These are phyloP conservation scores for Pyronema domesticum DNA, from an alignment of 495 filamentous ascomycete genomes.

Conservation along the genomic window DNA sequence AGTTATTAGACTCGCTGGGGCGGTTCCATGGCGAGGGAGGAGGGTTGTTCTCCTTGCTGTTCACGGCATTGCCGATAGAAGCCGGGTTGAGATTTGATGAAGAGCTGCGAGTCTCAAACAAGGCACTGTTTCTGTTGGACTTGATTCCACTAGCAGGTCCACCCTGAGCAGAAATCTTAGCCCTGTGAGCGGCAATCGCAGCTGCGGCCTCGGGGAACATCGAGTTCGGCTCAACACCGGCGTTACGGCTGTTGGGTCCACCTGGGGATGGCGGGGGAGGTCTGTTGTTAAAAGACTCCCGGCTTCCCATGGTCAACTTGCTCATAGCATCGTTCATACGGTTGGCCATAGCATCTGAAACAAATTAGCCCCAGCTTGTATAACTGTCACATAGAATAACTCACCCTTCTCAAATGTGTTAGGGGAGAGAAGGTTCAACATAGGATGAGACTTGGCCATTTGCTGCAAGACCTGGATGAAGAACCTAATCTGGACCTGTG, in stretches of 20 bases:
- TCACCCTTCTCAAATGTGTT: slow-evolving; percentile 94
- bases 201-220: slow-evolving; percentile 99
- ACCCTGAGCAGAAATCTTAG: slow-evolving; percentile 86
- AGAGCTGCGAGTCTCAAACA: slow-evolving; percentile 63
- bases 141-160: slow-evolving; percentile 56
- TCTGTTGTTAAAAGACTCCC: slow-evolving; percentile 70
- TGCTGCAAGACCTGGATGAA: slow-evolving; percentile 97
- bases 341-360: slow-evolving; percentile 86
- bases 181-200: slow-evolving; percentile 92
- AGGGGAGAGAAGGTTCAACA: slow-evolving; percentile 88
- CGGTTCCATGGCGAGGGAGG: slow-evolving; percentile 64
- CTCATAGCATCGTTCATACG: slow-evolving; percentile 94
- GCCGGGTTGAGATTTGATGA: slow-evolving; percentile 48
- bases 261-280: slow-evolving; percentile 41
- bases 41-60: slow-evolving; percentile 35
- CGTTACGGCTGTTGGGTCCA: slow-evolving; percentile 68
- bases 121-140: slow-evolving; percentile 84
- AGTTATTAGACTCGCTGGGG: slow-evolving; percentile 27
- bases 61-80: slow-evolving; percentile 25
- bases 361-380: slow-evolving; percentile 9
- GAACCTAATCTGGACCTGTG: slow-evolving; percentile 96
- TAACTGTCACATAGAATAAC: slow-evolving; percentile 10
- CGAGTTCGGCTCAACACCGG: slow-evolving; percentile 75
- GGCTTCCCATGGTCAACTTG: slow-evolving; percentile 70
- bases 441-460: slow-evolving; percentile 94